Evolutionary conservation across 345 rosid genomes (phyloP).

Genomic region (Citrus maxima): DNA sequence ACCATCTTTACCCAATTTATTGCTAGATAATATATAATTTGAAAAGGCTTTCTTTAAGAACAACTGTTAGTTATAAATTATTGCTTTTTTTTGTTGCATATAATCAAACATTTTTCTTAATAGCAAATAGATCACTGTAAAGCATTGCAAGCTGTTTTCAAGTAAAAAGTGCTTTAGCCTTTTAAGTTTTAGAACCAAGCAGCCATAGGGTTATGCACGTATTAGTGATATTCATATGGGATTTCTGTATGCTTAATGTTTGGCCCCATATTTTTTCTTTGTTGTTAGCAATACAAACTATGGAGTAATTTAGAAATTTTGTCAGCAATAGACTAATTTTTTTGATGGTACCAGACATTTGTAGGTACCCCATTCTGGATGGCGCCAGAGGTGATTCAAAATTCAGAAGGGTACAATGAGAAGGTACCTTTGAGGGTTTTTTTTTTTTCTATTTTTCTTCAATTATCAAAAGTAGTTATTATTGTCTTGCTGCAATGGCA

Average conservation of each 20-base stretch:
- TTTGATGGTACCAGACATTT: constrained; percentile 72
- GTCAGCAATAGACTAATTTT: constrained; percentile 34
- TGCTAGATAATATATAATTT: background rate
- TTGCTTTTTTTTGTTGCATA: background rate
- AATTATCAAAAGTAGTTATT: background rate
- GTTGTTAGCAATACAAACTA: constrained; percentile 2
- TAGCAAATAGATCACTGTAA: background rate
- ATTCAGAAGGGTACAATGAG: constrained; percentile 95
- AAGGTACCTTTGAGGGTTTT: constrained; percentile 49
- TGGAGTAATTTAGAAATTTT: constrained; percentile 13
- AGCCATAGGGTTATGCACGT: background rate
- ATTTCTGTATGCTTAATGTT: background rate
- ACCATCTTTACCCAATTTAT: background rate
- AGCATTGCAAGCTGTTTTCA: background rate
- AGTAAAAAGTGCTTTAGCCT: background rate
- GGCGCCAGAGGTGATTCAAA: constrained; percentile 99
- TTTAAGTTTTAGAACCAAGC: background rate
- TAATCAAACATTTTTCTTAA: background rate
- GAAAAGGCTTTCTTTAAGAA: background rate
- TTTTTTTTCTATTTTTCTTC: constrained; percentile 4
- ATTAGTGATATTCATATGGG: background rate
- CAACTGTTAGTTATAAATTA: background rate
- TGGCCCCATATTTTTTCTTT: background rate
- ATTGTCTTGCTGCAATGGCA: constrained; percentile 14
- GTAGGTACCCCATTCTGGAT: constrained; percentile 99